These are phyloP conservation scores for Hyaloscypha bicolor DNA, from an alignment of 495 filamentous ascomycete species.

Conservation along the genomic window DNA sequence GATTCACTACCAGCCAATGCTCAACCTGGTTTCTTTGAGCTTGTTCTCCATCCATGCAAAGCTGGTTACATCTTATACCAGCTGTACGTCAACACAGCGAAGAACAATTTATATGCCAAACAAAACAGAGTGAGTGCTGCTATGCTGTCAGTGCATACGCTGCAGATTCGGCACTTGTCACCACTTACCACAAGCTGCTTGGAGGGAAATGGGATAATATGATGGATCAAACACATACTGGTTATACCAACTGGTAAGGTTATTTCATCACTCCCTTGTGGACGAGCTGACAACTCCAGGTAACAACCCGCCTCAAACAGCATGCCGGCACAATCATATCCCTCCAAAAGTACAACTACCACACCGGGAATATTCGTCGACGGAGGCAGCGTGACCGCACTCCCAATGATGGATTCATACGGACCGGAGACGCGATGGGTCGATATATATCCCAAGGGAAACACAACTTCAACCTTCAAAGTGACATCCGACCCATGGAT, in stretches of 20 bases:
- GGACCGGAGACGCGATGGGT: conserved; percentile 60
- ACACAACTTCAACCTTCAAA: conserved; percentile 44
- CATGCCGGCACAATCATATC: conserved; percentile 42
- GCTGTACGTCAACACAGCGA: conserved; percentile 60
- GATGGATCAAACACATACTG: conserved; percentile 52
- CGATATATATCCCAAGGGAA: conserved; percentile 65
- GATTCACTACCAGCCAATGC: conserved; percentile 46
- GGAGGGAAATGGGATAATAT: conserved; percentile 75
- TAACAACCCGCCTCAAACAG: conserved; percentile 25
- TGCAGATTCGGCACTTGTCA: conserved; percentile 60
- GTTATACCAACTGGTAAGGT: not conserved
- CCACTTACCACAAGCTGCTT: conserved; percentile 61
- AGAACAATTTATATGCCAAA: conserved; percentile 70
- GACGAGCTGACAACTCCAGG: not conserved
- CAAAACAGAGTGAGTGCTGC: conserved; percentile 45
- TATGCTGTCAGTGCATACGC: conserved; percentile 57
- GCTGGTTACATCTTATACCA: conserved; percentile 62
- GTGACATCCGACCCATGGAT: conserved; percentile 58
- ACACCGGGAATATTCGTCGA: conserved; percentile 9
- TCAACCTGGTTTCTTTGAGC: conserved; percentile 67
- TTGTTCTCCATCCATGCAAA: conserved; percentile 66
- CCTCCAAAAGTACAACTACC: not conserved
- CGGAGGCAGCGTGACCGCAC: conserved; percentile 41
- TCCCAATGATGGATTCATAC: conserved; percentile 63
- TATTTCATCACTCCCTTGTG: no score